phyloP scores from a whole-genome alignment of 2,329 filamentous ascomycete genomes.

The Fusarium sp. region DNA sequence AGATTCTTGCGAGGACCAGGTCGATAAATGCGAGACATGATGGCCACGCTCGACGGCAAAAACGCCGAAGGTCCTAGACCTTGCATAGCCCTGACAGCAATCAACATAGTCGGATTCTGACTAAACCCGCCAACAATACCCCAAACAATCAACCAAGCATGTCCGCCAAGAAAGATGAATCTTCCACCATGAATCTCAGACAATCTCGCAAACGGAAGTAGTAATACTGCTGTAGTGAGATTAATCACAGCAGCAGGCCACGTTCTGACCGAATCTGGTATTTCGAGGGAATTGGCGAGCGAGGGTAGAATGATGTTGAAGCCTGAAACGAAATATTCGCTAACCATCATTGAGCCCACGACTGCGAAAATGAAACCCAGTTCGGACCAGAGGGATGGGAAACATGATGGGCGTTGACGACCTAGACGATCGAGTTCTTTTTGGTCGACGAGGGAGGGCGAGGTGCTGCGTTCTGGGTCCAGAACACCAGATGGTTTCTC shows the following conservation, averaged over 20 bases:
- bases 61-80: conserved; percentile 79
- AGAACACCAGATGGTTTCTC: conserved; percentile 8
- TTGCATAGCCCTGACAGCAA: conserved; percentile 77
- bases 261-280: conserved; percentile 69
- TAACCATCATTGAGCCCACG: conserved; percentile 71
- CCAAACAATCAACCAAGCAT: conserved; percentile 74
- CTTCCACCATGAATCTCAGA: conserved; percentile 72
- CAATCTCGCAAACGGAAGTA: conserved; percentile 71
- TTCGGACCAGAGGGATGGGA: conserved; percentile 66
- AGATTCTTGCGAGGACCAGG: conserved; percentile 79
- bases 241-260: conserved; percentile 75
- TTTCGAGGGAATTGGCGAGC: conserved; percentile 69
- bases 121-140: conserved; percentile 77
- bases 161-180: conserved; percentile 69
- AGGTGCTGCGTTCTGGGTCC: background rate
- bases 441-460: conserved; percentile 26
- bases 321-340: conserved; percentile 81
- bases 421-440: conserved; percentile 69
- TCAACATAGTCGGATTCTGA: conserved; percentile 73
- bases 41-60: conserved; percentile 73
- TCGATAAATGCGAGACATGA: conserved; percentile 76
- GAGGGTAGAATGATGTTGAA: conserved; percentile 79
- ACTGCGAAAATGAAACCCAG: conserved; percentile 71
- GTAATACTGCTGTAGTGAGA: conserved; percentile 64
- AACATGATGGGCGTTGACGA: conserved; percentile 68